Base-by-base conservation (phyloP, 2,329 filamentous ascomycete species). In the Aspergillus sp. region DNA sequence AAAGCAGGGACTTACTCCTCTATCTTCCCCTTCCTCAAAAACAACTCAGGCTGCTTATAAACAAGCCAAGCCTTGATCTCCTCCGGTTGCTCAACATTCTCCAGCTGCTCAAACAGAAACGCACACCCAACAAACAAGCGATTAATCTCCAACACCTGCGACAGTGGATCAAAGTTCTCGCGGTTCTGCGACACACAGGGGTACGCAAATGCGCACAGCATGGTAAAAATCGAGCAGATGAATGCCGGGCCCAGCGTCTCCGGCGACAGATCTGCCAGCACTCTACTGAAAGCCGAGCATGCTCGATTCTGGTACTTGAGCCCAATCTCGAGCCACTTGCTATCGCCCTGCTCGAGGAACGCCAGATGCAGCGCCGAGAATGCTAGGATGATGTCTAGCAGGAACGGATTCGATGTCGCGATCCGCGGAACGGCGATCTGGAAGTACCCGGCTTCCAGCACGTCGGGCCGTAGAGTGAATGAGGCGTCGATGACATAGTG, bases 291-390 rank as follows among this genome's bases (percentile, higher is more conserved):
- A 1, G 69, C 70, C 8, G 69, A 64, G 20, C 74, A 70, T 4
- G 72, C 70, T 30, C 72, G 66, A 45, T 68, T 71, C 57, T 77
- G 74, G 54, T 77, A 75, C 27, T 67, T 67, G 20, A 73, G 66
- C 1, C 72, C 74, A 19, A 69, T 64, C 51, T 75, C 66, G 6
- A 73, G 59, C 66, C 73, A 76, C 24, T 67, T 70, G 49, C 68
- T 71, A 40, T 70, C 66, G 8, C 67, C 61, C 11, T 64, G 58
- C 51, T 78, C 71, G 4, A 77, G 61, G 30, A 73, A 73, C 19
- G 73, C 75, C 13, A 79, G 61, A 54, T 81, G 79, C 19, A 80
- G 66, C 7, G 78, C 77, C 5, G 77, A 71, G 9, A 80, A 63
- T 5, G 78, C 77, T 4, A 80, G 68, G 11, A 79, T 66, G 30